Evolutionary conservation across 1,139 yeast species (phyloP), one percentile per base, ranked within the genome.

Genomic region (Magnusiomyces magnusii): DNA sequence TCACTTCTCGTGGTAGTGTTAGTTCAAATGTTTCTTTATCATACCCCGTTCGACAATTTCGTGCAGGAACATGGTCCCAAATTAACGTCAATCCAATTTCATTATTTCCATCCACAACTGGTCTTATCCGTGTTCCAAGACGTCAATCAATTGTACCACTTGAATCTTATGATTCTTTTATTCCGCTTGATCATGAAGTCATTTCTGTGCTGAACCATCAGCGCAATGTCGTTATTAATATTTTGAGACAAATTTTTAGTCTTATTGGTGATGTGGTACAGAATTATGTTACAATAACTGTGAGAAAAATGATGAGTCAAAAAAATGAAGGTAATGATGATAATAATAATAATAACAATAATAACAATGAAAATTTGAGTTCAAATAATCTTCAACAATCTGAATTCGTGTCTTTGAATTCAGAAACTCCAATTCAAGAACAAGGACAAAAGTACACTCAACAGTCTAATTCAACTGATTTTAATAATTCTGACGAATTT

Each of bases 31-130:
- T 24, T 3, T 52, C 54, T 5, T 27, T 51, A 9, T 51, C 58
- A 19, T 68, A 64, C 56, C 60, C 64, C 5, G 69, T 67, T 41
- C 59, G 62, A 27, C 67, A 66, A 55, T 66, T 62, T 54, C 61
- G 60, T 15, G 65, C 64, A n/a, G 68, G 68, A 24, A 57, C 59
- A 27, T 67, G 69, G 68, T 44, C 60, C 2, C 63, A 63, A 36
- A 62, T 65, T 17, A 58, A 49, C 31, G 51, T 55, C 10, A 47
- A 41, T 28, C 47, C 55, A 9, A 47, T 52, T 17, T 47, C 57
- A 13, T 13, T 27, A 27, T 24, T 3, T 10, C 15, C 49, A 3
- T n/a, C 28, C n/a, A 36, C 51, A 27, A 36, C 60, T 23, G 61
- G 54, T 28, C 23, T 21, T 2, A 31, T 57, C 7, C 47, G 49